These are phyloP conservation scores for Rhizodiscina lignyota DNA, from an alignment of 495 filamentous ascomycete genomes.

Conservation along the genomic window DNA sequence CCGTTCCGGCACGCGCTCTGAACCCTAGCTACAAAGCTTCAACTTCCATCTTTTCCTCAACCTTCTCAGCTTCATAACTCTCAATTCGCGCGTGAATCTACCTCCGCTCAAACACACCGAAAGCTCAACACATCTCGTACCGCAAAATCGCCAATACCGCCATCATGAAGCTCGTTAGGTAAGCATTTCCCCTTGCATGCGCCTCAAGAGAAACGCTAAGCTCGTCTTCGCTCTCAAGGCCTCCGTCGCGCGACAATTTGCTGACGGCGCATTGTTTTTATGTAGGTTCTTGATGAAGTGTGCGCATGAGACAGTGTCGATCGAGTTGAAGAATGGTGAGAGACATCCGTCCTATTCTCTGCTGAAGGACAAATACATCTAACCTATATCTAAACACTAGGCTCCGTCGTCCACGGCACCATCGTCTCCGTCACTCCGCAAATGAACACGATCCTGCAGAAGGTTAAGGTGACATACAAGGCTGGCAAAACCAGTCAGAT, in stretches of 20 bases:
- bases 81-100: too few relatives aligned
- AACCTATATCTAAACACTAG: slow-evolving; percentile 25
- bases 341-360: not conserved
- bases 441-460: slow-evolving; percentile 90
- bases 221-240: slow-evolving; percentile 17
- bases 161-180: slow-evolving; percentile 98
- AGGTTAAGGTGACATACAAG: slow-evolving; percentile 85
- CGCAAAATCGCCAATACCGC: too few relatives aligned
- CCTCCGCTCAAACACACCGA: too few relatives aligned
- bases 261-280: slow-evolving; percentile 20
- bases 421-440: slow-evolving; percentile 87
- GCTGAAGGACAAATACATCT: slow-evolving; percentile 3
- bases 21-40: too few relatives aligned
- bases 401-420: slow-evolving; percentile 88
- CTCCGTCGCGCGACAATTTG: slow-evolving; percentile 9
- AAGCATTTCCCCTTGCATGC: slow-evolving; percentile 26
- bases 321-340: slow-evolving; percentile 94
- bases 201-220: slow-evolving; percentile 21
- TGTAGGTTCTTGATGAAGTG: slow-evolving; percentile 96
- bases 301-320: slow-evolving; percentile 88
- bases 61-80: too few relatives aligned
- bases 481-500: slow-evolving; percentile 72
- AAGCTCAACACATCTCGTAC: too few relatives aligned
- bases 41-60: too few relatives aligned
- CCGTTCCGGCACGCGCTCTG: too few relatives aligned